Evolutionary conservation across 2,329 filamentous ascomycete species (phyloP).

Genomic region (Talaromyces sp.): DNA sequence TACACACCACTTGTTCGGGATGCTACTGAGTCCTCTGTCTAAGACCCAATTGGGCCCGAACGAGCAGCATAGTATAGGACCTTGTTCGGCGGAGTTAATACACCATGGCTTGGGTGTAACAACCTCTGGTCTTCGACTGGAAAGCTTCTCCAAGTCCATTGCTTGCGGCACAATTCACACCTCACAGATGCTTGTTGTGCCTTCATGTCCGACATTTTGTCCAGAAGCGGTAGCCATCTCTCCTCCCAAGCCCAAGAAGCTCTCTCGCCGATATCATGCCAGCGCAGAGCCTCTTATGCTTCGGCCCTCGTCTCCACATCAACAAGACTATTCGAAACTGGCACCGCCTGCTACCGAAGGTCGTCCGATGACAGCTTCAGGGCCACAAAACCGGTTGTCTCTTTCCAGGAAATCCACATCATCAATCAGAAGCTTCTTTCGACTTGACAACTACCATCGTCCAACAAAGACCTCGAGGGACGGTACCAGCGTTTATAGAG

Average conservation of each 20-base stretch:
- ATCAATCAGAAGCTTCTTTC: conserved; percentile 16
- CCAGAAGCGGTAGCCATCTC: neutral
- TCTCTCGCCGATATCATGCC: neutral
- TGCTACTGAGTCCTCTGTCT: neutral
- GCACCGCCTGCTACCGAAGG: neutral
- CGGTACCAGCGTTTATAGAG: neutral
- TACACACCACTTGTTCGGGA: neutral
- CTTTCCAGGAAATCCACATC: conserved; percentile 2
- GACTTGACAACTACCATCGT: conserved; percentile 28
- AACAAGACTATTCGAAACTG: neutral
- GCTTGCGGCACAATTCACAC: conserved; percentile 4
- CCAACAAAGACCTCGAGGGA: conserved; percentile 16
- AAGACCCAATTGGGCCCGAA: neutral
- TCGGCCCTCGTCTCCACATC: conserved; percentile 12
- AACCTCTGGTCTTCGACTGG: neutral
- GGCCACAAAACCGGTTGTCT: neutral
- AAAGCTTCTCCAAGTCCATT: conserved; percentile 1
- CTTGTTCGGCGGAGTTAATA: neutral
- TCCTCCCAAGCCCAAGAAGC: neutral
- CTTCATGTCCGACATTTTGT: conserved; percentile 7
- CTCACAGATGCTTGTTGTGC: conserved; percentile 6
- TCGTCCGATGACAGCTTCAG: conserved; percentile 14
- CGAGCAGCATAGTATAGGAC: neutral
- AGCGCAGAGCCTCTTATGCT: conserved; percentile 13
- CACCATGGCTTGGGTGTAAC: neutral